These are phyloP conservation scores for Lichtheimia ornata DNA, from an alignment of 371 early-diverging fungal species.

Conservation along the genomic window DNA sequence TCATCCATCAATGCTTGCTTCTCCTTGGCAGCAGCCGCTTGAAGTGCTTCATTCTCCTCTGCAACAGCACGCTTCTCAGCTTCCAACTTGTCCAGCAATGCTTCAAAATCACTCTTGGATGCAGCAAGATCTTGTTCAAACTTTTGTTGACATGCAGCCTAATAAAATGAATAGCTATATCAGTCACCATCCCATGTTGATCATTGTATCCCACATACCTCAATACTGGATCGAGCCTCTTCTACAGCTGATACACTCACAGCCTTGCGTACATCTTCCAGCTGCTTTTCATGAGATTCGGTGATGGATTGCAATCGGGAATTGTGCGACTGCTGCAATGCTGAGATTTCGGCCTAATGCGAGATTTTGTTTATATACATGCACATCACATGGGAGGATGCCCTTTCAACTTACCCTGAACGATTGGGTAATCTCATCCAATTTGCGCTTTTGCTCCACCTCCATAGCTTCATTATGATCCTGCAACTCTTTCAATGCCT, in stretches of 20 bases:
- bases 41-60: background rate
- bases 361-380: too few relatives aligned
- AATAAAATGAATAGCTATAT: background rate
- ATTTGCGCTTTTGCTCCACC: slow-evolving; percentile 3
- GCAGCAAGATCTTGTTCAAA: slow-evolving; percentile 11
- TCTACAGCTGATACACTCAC: slow-evolving; percentile 14
- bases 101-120: slow-evolving; percentile 8
- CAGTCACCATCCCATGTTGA: background rate
- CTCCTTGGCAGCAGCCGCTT: slow-evolving; percentile 5
- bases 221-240: slow-evolving; percentile 11
- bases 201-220: slow-evolving; percentile 4
- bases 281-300: slow-evolving; percentile 11
- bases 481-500: slow-evolving; percentile 6
- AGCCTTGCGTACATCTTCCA: slow-evolving; percentile 19
- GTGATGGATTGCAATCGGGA: slow-evolving; percentile 13
- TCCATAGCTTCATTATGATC: slow-evolving; percentile 6
- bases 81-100: slow-evolving; percentile 5
- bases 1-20: slow-evolving; percentile 11
- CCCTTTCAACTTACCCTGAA: slow-evolving; percentile 10
- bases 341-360: slow-evolving; percentile 19
- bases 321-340: slow-evolving; percentile 17
- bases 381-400: background rate
- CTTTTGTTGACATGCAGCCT: slow-evolving; percentile 16
- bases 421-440: slow-evolving; percentile 15
- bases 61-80: slow-evolving; percentile 7